Conservation (phyloP, 192 early-diverging fungal species). For the Backusella sp. region DNA sequence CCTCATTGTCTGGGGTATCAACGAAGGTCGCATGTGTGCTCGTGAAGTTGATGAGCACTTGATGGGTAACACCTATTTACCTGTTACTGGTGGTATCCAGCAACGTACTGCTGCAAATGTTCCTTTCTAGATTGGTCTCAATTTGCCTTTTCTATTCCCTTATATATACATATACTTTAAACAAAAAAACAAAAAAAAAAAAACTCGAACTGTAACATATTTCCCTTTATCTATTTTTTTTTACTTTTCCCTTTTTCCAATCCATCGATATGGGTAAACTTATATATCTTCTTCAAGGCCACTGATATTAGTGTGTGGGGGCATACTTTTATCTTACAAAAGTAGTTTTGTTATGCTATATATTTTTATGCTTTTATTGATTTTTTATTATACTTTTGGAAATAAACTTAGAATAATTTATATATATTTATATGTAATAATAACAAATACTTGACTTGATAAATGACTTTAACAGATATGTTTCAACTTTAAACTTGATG, state of each 20-base stretch:
- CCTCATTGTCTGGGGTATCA: constrained; percentile 98
- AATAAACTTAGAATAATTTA: not conserved
- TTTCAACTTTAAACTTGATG: not conserved
- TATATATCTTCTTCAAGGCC: not conserved
- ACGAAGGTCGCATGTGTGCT: constrained; percentile 94
- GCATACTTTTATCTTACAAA: not conserved
- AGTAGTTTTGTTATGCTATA: not conserved
- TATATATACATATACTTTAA: not conserved
- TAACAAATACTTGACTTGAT: not conserved
- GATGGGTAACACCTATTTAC: constrained; percentile 78
- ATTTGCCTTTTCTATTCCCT: not conserved
- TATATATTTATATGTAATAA: not conserved
- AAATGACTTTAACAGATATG: not conserved
- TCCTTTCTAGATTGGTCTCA: not conserved
- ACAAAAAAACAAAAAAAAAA: not conserved
- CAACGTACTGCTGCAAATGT: constrained; percentile 40
- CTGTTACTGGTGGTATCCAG: constrained; percentile 84
- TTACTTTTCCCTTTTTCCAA: not conserved
- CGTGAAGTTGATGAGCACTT: constrained; percentile 88
- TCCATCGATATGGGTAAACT: not conserved
- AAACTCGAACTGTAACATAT: constrained; percentile 4
- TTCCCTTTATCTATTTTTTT: not conserved
- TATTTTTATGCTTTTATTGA: constrained; percentile 7
- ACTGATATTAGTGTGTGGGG: not conserved
- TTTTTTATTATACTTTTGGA: not conserved